Evolutionary conservation across 441 rosid genomes (phyloP).

Genomic region (Brassica hybrid): DNA sequence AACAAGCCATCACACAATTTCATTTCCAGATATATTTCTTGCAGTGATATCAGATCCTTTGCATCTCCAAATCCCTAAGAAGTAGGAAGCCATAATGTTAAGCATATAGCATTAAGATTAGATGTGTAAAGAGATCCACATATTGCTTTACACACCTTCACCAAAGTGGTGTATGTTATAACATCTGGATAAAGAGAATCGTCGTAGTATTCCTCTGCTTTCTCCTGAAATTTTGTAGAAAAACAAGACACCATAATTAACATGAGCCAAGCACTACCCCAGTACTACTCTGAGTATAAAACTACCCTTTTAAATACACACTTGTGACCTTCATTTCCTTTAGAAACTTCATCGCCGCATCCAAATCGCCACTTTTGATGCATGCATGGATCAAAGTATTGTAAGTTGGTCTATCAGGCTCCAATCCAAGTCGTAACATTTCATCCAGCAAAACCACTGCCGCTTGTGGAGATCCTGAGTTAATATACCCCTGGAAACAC

Average conservation of each 20-base stretch:
- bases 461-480: conserved; percentile 58
- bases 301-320: conserved; percentile 54
- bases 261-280: conserved; percentile 37
- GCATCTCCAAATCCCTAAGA: conserved; percentile 65
- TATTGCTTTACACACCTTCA: conserved; percentile 53
- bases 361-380: conserved; percentile 56
- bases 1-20: conserved; percentile 51
- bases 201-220: conserved; percentile 45
- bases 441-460: conserved; percentile 61
- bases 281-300: conserved; percentile 47
- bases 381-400: conserved; percentile 70
- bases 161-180: conserved; percentile 70
- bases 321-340: conserved; percentile 79
- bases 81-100: conserved; percentile 24
- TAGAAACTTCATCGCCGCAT: conserved; percentile 60
- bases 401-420: conserved; percentile 71
- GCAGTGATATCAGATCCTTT: conserved; percentile 56
- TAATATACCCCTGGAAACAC: conserved; percentile 64
- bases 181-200: conserved; percentile 58
- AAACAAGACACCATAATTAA: conserved; percentile 31
- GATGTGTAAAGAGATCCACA: conserved; percentile 16
- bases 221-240: conserved; percentile 51
- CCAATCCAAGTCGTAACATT: conserved; percentile 55
- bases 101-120: conserved; percentile 2
- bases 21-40: conserved; percentile 58